phyloP scores from a whole-genome alignment of 1,139 yeast species.

The Debaryomyces udenii region DNA sequence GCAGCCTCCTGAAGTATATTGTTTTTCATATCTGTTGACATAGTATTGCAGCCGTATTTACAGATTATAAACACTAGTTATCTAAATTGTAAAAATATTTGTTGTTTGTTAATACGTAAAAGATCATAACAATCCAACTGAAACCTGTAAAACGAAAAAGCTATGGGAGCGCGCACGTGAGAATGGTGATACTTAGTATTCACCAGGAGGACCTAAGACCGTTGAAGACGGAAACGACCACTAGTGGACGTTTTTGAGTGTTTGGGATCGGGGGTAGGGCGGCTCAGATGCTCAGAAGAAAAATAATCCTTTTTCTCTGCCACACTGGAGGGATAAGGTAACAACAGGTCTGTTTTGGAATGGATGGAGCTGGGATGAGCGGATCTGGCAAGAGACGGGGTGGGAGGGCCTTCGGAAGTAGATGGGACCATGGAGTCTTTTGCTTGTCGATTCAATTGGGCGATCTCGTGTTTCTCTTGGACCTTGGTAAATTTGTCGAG shows the following conservation, averaged over 20 bases:
- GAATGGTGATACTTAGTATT: background rate
- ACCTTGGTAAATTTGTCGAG: conserved; percentile 62
- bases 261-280: background rate
- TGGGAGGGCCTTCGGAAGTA: background rate
- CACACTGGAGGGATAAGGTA: conserved; percentile 16
- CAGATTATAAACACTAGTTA: conserved; percentile 11
- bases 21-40: conserved; percentile 10
- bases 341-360: conserved; percentile 18
- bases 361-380: conserved; percentile 7
- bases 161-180: background rate
- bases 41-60: conserved; percentile 7
- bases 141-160: conserved; percentile 7
- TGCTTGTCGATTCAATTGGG: conserved; percentile 7
- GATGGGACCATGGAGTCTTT: background rate
- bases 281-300: conserved; percentile 3
- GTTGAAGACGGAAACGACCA: conserved; percentile 13
- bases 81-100: conserved; percentile 15
- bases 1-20: conserved; percentile 8
- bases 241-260: conserved; percentile 12
- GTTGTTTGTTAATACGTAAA: conserved; percentile 9
- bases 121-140: background rate
- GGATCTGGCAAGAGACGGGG: background rate
- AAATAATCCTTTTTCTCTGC: conserved; percentile 20
- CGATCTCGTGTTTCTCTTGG: conserved; percentile 57
- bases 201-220: too few species aligned